Conservation (phyloP, 148 eudicot genomes). For the Fallopia convolvulus region DNA sequence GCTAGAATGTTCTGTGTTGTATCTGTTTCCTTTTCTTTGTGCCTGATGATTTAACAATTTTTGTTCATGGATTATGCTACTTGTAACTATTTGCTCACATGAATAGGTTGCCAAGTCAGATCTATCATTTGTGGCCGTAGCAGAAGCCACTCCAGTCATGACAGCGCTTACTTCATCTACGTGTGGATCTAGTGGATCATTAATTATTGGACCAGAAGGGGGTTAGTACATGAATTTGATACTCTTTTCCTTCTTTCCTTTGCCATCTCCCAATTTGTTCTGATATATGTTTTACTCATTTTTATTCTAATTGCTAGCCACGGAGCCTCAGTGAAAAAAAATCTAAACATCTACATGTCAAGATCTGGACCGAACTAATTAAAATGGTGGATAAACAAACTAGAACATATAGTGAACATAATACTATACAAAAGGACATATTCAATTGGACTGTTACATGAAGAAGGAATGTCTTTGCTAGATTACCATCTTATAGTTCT, state of each 20-base stretch:
- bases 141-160: constrained; percentile 73
- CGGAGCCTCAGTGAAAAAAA: not conserved
- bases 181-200: constrained; percentile 43
- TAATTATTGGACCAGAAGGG: constrained; percentile 98
- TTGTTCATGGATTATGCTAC: not conserved
- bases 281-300: not conserved
- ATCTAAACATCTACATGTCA: not conserved
- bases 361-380: not conserved
- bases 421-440: not conserved
- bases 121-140: constrained; percentile 73
- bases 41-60: no score
- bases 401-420: not conserved
- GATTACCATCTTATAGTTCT: not conserved
- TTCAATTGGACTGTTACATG: not conserved
- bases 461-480: not conserved
- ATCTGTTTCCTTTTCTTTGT: not conserved
- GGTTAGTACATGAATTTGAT: constrained; percentile 38
- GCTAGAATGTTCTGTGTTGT: not conserved
- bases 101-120: constrained; percentile 50
- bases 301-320: not conserved
- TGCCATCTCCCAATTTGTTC: not conserved
- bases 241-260: not conserved
- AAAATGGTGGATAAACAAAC: not conserved
- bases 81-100: not conserved
- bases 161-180: constrained; percentile 36